These are phyloP conservation scores for Neurospora crassa DNA, from an alignment of 2,329 filamentous ascomycete species.

Conservation along the genomic window DNA sequence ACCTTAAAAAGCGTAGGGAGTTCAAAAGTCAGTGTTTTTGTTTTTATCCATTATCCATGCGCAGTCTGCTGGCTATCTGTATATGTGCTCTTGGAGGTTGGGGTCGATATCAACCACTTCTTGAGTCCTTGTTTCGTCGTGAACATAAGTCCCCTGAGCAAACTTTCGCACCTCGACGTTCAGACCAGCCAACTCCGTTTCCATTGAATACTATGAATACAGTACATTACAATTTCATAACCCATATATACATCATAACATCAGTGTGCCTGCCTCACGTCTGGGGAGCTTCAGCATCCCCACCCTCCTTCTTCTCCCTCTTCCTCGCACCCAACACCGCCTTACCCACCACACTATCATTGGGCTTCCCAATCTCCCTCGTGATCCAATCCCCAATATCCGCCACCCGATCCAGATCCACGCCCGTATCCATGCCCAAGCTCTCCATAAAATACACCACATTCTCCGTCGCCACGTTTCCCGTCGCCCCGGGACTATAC, in stretches of 20 bases:
- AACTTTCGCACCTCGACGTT: not conserved
- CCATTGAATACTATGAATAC: not conserved
- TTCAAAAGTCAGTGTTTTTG: not conserved
- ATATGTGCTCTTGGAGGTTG: not conserved
- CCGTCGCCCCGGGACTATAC: slow-evolving; percentile 75
- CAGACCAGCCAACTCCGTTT: not conserved
- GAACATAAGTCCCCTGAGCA: not conserved
- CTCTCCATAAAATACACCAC: slow-evolving; percentile 70
- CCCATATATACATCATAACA: not conserved
- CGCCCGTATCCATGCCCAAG: slow-evolving; percentile 63
- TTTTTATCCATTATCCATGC: not conserved
- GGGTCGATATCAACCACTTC: not conserved
- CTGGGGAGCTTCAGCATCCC: not conserved
- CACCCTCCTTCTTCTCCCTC: slow-evolving; percentile 9
- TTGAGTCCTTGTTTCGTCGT: not conserved
- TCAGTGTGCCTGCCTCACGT: not conserved
- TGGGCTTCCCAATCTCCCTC: slow-evolving; percentile 48
- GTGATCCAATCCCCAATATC: slow-evolving; percentile 68
- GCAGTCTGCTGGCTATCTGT: not conserved
- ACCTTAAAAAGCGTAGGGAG: not conserved
- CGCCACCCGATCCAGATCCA: slow-evolving; percentile 56
- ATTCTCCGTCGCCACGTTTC: slow-evolving; percentile 80
- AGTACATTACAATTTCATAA: not conserved
- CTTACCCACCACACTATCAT: slow-evolving; percentile 59
- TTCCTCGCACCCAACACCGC: slow-evolving; percentile 46